These are phyloP conservation scores for Neopestalotiopsis rosae DNA, from an alignment of 2,329 filamentous ascomycete species.

Conservation along the genomic window DNA sequence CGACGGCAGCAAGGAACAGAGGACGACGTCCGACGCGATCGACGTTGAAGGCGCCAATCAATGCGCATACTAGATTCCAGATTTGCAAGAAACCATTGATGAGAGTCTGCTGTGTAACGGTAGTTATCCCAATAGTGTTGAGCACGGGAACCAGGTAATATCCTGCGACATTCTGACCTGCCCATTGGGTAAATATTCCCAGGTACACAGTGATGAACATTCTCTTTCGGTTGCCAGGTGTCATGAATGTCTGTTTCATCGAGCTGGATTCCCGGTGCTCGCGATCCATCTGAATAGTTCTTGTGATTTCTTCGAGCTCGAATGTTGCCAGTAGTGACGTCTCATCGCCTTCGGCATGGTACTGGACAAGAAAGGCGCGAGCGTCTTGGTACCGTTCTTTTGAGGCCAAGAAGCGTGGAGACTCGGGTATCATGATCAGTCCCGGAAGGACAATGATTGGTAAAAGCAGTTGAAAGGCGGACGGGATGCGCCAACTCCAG, in stretches of 20 bases:
- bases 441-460: conserved; percentile 32
- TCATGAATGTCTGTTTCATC: conserved; percentile 52
- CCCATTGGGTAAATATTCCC: conserved; percentile 63
- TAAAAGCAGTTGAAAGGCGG: conserved; percentile 48
- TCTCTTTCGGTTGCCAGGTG: conserved; percentile 58
- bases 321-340: conserved; percentile 44
- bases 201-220: conserved; percentile 58
- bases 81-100: conserved; percentile 37
- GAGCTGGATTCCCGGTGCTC: conserved; percentile 47
- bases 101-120: conserved; percentile 29
- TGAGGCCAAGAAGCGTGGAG: conserved; percentile 41
- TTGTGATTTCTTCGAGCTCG: conserved; percentile 48
- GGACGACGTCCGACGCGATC: conserved; percentile 26
- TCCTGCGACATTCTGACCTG: conserved; percentile 34
- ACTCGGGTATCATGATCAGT: not conserved
- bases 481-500: conserved; percentile 48
- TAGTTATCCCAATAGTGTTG: conserved; percentile 37
- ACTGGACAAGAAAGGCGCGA: conserved; percentile 37
- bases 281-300: conserved; percentile 48
- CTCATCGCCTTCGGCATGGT: conserved; percentile 42
- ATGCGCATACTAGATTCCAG: conserved; percentile 17
- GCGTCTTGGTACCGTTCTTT: conserved; percentile 39
- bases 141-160: conserved; percentile 42
- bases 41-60: conserved; percentile 20
- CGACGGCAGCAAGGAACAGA: conserved; percentile 27